Evolutionary conservation across 805 yeast genomes (phyloP).

Genomic region (Metschnikowia rubicola): DNA sequence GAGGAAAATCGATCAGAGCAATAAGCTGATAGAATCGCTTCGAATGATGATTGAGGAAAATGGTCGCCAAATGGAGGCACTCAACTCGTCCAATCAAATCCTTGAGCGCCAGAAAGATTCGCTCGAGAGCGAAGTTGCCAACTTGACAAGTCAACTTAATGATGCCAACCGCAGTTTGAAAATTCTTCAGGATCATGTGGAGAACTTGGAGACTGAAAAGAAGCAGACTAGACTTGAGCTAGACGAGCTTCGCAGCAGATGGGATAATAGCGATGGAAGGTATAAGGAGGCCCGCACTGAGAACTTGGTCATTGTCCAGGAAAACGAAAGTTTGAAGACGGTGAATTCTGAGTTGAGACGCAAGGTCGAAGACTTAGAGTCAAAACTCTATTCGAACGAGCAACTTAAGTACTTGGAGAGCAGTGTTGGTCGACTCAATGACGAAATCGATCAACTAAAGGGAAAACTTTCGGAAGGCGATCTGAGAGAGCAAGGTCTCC

Average conservation of each 20-base stretch:
- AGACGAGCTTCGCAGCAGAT: constrained; percentile 21
- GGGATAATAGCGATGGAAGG: constrained; percentile 28
- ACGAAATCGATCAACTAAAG: constrained; percentile 45
- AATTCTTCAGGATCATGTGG: constrained; percentile 34
- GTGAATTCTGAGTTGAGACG: constrained; percentile 48
- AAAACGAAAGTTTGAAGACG: constrained; percentile 60
- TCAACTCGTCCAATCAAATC: constrained; percentile 22
- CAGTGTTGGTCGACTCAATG: constrained; percentile 52
- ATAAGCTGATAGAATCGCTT: constrained; percentile 53
- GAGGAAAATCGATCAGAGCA: constrained; percentile 32
- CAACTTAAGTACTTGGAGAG: constrained; percentile 61
- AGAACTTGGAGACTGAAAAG: constrained; percentile 32
- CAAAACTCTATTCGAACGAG: constrained; percentile 45
- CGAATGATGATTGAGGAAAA: constrained; percentile 60
- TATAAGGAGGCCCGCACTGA: constrained; percentile 44
- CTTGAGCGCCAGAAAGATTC: constrained; percentile 32
- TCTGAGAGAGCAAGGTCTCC: constrained; percentile 47
- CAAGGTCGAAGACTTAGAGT: constrained; percentile 46
- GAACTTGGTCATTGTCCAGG: constrained; percentile 57
- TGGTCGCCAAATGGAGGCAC: constrained; percentile 56
- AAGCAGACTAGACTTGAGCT: constrained; percentile 33
- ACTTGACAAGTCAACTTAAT: constrained; percentile 24
- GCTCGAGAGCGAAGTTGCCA: constrained; percentile 29
- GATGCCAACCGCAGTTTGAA: constrained; percentile 26
- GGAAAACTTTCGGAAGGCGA: constrained; percentile 49